Conservation (phyloP, 768 basidiomycete genomes). For the Boletus coccyginus region DNA sequence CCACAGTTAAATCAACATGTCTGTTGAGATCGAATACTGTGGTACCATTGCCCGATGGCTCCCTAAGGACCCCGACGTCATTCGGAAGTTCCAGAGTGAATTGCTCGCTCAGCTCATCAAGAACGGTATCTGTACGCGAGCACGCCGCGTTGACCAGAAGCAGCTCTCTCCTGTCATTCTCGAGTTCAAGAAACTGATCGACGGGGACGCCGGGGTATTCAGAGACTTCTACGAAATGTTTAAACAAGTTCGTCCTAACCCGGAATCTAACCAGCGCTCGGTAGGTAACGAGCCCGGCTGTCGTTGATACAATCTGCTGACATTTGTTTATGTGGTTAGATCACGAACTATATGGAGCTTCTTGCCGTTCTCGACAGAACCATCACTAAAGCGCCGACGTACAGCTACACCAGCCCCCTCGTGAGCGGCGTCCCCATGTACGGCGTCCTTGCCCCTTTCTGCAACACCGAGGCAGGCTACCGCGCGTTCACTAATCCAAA, state of each 20-base stretch:
- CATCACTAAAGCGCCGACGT: slow-evolving; percentile 17
- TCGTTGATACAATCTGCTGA: neutral
- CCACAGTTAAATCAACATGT: slow-evolving; percentile 10
- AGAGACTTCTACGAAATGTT: slow-evolving; percentile 25
- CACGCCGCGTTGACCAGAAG: slow-evolving; percentile 7
- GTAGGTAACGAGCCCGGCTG: neutral
- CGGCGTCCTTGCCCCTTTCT: slow-evolving; percentile 22
- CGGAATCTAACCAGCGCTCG: neutral
- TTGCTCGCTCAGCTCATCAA: slow-evolving; percentile 28
- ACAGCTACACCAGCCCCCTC: slow-evolving; percentile 19
- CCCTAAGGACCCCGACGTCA: slow-evolving; percentile 11
- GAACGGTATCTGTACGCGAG: slow-evolving; percentile 7
- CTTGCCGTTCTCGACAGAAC: slow-evolving; percentile 13
- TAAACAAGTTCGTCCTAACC: slow-evolving; percentile 9
- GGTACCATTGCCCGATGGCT: slow-evolving; percentile 23
- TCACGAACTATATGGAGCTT: slow-evolving; percentile 1
- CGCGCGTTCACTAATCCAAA: slow-evolving; percentile 29
- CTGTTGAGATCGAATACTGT: slow-evolving; percentile 14
- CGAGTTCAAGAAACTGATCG: slow-evolving; percentile 24
- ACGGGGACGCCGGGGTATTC: slow-evolving; percentile 15
- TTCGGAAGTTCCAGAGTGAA: slow-evolving; percentile 16
- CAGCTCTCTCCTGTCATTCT: slow-evolving; percentile 12
- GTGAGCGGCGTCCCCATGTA: slow-evolving; percentile 24
- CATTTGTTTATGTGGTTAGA: neutral
- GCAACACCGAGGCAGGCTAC: slow-evolving; percentile 21